Evolutionary conservation across 805 yeast species (phyloP), one percentile per base, ranked within the genome.

Genomic region (Candida tibetensis): DNA sequence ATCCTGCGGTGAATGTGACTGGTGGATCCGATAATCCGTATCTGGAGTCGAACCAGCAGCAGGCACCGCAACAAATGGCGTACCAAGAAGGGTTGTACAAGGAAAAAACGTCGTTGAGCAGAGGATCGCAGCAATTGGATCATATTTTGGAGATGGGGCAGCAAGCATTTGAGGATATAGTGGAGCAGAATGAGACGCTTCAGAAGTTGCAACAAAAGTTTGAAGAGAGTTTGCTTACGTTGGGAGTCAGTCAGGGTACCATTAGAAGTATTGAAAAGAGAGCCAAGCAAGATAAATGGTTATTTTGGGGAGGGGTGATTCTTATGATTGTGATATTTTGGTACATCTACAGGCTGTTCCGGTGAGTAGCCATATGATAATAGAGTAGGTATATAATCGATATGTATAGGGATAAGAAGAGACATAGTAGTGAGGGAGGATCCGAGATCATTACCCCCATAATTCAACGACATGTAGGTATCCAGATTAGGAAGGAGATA

Each of bases 61-160:
- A 53, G 34, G 48, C 49, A 19, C 60, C 51, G 34, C 56, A 53
- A 21, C 50, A 50, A 16, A 37, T 68, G 51, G 49, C 64, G 9
- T 68, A 78, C 52, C 74, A 70, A 43, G 81, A 82, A 35, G 95
- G 95, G 0, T 62, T 86, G 40, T 68, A 74, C 45, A 77, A 82
- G 45, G 98, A 93, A 52, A 74, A 72, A 31, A 74, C 76, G 31
- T 74, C 77, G 5, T 64, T 85, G 26, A 72, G 74, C 22, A 69
- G 85, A 40, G 89, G 95, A 0, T 80, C 85, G 29, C 80, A 80
- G 38, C 95, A 87, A 56, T 66, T 93, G 44, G 99, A 93, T 57
- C 88, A 86, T 47, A 87, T 93, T 29, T 60, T 93, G 30, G 97
- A 86, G 52, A 84, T 87, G 82, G 98, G 97, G 2, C 78, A 84